Base-by-base conservation (phyloP, 2,329 filamentous ascomycete species). In the Colletotrichum sp. region DNA sequence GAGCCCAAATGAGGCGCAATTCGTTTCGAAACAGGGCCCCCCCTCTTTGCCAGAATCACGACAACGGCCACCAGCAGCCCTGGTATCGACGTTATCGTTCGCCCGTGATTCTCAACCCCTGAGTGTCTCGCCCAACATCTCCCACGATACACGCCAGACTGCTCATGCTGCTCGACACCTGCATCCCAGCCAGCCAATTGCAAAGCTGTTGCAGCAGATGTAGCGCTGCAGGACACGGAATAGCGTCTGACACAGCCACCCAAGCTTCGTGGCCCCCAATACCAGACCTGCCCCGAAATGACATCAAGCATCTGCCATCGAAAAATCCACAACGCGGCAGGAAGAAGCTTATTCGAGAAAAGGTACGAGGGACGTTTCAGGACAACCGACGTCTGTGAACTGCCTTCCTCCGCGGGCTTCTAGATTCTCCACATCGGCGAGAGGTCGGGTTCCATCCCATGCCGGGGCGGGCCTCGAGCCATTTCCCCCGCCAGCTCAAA, bases 271-370 rank as follows among this genome's bases (percentile, higher is more conserved):
- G 66, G 66, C 66, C 60, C 75, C 71, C 55, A 75, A 74, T 34
- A 30, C 24, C 71, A 63, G 71, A 62, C 55, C 21, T 57, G 63
- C 39, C 28, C 73, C 57, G 21, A 66, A n/a, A 76, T 76, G 75
- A 67, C 71, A 76, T 71, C 71, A 66, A 75, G 34, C 65, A 57
- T 30, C 65, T 49, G 30, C 55, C 30, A 30, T 36, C 60, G 64
- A 34, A n/a, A 65, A 72, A 64, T 63, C 69, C 72, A 67, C 72
- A 72, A 24, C 64, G 64, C 73, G 73, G 73, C 73, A 73, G 57
- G 73, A 76, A 76, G 71, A 76, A 76, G 75, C 75, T 76, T 76
- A 76, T 76, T 75, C 71, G 75, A 76, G 44, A 59, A 49, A 76
- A 55, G 60, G 62, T 55, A 67, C 62, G 62, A 52, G 49, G 15